Percentiles rank a stretch among this genome's conserved stretches.
Conservation (phyloP, 2,329 filamentous ascomycete genomes). For the Colletotrichum siamense region DNA sequence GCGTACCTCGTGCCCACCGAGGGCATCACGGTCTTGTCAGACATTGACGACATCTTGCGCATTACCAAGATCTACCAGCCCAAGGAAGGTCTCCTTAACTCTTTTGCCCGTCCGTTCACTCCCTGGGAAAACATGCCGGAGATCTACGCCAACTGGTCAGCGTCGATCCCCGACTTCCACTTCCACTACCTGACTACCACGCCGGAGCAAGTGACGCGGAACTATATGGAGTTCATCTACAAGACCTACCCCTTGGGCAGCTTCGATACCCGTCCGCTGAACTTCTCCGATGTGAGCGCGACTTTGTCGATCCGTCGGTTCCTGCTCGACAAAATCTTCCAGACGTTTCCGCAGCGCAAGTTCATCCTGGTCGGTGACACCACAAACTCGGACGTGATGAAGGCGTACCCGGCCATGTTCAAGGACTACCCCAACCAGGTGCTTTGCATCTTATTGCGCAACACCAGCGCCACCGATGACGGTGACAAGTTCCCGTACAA, state of each 20-base stretch:
- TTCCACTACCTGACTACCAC: conserved; percentile 86
- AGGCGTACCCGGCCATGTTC: conserved; percentile 64
- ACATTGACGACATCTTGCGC: conserved; percentile 83
- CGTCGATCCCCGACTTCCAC: conserved; percentile 69
- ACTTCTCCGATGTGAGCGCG: conserved; percentile 78
- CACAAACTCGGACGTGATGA: conserved; percentile 79
- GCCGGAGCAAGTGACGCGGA: conserved; percentile 77
- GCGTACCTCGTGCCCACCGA: conserved; percentile 75
- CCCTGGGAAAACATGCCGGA: conserved; percentile 82
- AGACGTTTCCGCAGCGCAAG: conserved; percentile 76
- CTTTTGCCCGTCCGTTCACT: conserved; percentile 73
- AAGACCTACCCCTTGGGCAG: conserved; percentile 77
- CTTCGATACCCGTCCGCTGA: conserved; percentile 79
- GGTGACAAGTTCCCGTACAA: conserved; percentile 77
- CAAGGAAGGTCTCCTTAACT: conserved; percentile 76
- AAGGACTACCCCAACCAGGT: conserved; percentile 73
- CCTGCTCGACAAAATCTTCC: conserved; percentile 74
- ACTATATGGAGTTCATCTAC: conserved; percentile 84
- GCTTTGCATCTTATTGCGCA: conserved; percentile 79
- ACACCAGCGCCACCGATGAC: conserved; percentile 72
- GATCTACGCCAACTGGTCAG: conserved; percentile 78
- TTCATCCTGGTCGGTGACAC: conserved; percentile 81
- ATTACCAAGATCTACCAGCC: conserved; percentile 82
- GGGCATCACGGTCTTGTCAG: conserved; percentile 76
- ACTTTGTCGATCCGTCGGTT: conserved; percentile 74